These are phyloP conservation scores for Angomonas ambiguus DNA, from an alignment of 208 protist species.

Conservation along the genomic window DNA sequence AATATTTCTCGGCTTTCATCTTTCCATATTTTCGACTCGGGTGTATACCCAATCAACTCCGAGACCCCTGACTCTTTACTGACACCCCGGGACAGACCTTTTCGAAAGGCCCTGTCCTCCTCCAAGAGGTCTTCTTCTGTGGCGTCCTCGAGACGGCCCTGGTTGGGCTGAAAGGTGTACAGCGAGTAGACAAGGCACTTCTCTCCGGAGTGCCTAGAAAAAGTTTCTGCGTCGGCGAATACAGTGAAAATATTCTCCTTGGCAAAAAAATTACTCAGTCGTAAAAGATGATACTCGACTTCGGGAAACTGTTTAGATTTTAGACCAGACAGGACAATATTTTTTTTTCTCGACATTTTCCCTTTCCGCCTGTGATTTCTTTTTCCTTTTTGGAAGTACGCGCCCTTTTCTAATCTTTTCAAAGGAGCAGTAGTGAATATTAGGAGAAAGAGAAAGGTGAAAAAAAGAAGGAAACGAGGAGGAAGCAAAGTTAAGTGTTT, in stretches of 20 bases:
- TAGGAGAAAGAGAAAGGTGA: neutral
- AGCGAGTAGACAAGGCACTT: conserved; percentile 21
- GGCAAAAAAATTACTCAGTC: conserved; percentile 29
- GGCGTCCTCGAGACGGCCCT: conserved; percentile 18
- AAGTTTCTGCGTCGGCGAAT: conserved; percentile 22
- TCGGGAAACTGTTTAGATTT: conserved; percentile 8
- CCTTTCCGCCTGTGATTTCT: neutral
- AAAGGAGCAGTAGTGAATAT: neutral
- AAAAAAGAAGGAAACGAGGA: neutral
- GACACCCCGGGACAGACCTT: neutral
- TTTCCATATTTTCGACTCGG: conserved; percentile 33
- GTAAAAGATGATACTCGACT: conserved; percentile 34
- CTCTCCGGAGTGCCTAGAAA: neutral
- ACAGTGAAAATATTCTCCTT: conserved; percentile 35
- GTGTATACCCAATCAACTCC: conserved; percentile 25
- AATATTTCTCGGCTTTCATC: conserved; percentile 41
- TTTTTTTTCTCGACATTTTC: conserved; percentile 8
- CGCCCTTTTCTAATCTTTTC: neutral
- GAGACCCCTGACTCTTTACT: conserved; percentile 21
- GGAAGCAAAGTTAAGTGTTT: neutral
- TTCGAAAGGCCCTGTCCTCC: conserved; percentile 15
- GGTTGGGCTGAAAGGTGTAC: conserved; percentile 39
- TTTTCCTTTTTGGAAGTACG: neutral
- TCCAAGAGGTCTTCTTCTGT: conserved; percentile 20
- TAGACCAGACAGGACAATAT: conserved; percentile 4